phyloP scores from a whole-genome alignment of 176 grass and related monocot species.

The Oryza meyeriana region DNA sequence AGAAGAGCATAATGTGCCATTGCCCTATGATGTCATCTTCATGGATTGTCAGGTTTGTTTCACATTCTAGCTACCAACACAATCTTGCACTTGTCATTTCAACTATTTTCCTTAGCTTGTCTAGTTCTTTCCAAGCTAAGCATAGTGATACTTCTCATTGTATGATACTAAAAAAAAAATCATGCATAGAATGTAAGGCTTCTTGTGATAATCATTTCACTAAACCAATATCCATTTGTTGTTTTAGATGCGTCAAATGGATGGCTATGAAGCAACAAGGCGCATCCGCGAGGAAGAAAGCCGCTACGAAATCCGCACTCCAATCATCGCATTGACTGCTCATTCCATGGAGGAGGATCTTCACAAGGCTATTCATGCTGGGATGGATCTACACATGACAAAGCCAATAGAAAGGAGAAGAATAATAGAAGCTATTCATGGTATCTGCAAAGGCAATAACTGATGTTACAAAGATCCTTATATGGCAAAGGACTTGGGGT shows the following conservation, averaged over 20 bases:
- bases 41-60: constrained; percentile 79
- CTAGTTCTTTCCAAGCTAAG: neutral
- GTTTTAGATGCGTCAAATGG: constrained; percentile 70
- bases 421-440: constrained; percentile 33
- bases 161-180: neutral
- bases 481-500: neutral
- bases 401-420: constrained; percentile 43
- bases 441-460: neutral
- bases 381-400: constrained; percentile 64
- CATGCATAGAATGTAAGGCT: neutral
- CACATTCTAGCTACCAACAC: neutral
- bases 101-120: neutral
- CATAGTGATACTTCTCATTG: neutral
- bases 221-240: neutral
- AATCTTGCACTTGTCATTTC: neutral
- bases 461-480: neutral
- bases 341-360: constrained; percentile 38
- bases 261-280: constrained; percentile 78
- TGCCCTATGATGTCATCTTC: constrained; percentile 53
- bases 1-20: neutral
- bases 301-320: constrained; percentile 34
- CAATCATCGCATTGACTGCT: constrained; percentile 69
- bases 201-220: neutral
- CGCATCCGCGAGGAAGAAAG: constrained; percentile 67
- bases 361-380: constrained; percentile 29